Conservation (phyloP, 805 yeast genomes). For the Alloascoidea africana region DNA sequence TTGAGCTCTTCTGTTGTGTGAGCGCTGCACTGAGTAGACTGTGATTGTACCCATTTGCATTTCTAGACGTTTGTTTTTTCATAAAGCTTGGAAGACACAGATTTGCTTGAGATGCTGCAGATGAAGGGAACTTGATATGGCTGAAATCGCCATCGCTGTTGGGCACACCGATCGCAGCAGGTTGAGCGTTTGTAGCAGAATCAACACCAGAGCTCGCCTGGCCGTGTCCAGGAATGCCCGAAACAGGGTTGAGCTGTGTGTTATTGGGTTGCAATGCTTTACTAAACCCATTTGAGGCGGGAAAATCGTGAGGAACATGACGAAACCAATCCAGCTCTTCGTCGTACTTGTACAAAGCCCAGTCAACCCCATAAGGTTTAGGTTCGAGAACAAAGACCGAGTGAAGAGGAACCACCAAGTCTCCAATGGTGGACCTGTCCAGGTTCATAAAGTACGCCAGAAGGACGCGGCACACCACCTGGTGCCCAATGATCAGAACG, state of each 20-base stretch:
- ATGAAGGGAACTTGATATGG: background rate
- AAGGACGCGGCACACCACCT: slow-evolving; percentile 80
- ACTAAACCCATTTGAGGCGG: background rate
- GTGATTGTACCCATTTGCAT: background rate
- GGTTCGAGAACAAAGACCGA: slow-evolving; percentile 83
- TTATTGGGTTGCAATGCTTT: background rate
- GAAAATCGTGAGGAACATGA: slow-evolving; percentile 29
- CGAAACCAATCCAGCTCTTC: slow-evolving; percentile 66
- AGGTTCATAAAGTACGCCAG: slow-evolving; percentile 83
- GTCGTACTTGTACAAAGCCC: slow-evolving; percentile 79
- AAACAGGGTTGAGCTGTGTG: background rate
- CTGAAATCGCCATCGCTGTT: too few species aligned
- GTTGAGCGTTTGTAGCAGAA: too few species aligned
- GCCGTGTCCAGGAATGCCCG: too few species aligned
- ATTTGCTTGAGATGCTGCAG: background rate
- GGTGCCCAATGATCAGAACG: slow-evolving; percentile 67
- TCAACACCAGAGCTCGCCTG: too few species aligned
- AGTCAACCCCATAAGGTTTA: slow-evolving; percentile 91
- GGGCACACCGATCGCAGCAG: too few species aligned
- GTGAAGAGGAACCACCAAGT: slow-evolving; percentile 85
- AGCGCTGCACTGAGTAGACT: background rate
- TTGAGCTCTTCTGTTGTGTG: background rate
- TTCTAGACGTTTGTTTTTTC: background rate
- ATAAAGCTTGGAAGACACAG: background rate
- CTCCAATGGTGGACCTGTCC: slow-evolving; percentile 61